Evolutionary conservation across 352 stramenopile genomes (phyloP), one percentile per base, ranked within the genome.

Genomic region (Globisporangium uncinulatum): DNA sequence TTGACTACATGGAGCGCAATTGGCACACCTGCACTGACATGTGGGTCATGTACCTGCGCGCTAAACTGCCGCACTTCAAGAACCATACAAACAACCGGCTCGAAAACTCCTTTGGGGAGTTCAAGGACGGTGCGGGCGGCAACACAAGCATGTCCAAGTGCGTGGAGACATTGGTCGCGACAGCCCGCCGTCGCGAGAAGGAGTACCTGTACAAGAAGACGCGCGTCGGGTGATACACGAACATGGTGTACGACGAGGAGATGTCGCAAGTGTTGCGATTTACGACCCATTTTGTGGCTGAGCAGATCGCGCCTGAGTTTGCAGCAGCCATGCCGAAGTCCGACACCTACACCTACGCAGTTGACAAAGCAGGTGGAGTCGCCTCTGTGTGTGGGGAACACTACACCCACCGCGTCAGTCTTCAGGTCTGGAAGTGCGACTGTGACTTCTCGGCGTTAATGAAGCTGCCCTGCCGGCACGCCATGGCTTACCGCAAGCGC

Each of bases 1-100:
- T 59, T n/a, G 48, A 65, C 1, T 74, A 69, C 52, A 56, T 71
- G 5, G 48, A 63, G 13, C 10, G 6, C 3, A 74, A 74, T 32
- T 71, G 67, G 63, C 37, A 67, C 41, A 54, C n/a, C 0, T 71
- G 57, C 21, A 13, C 51, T 7, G 60, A 69, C 4, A 69, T 67
- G 57, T 74, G 63, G 61, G 63, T 71, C 4, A 43, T 67, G 51
- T 8, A 57, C n/a, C n/a, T 11, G 0, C 49, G 53, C 3, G 46
- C 49, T 14, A 32, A 59, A 3, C 45, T 67, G 0, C 63, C 59
- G 0, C 51, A 71, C 56, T 65, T 69, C 39, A 52, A 52, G 14
- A 61, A 59, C 0, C 41, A 67, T 21, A 71, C 67, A 0, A 65
- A 67, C 54, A 65, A 67, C 47, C 3, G 36, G 4, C 21, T 70